Base-by-base conservation (phyloP, 441 rosid species). In the Omphalea diandra region DNA sequence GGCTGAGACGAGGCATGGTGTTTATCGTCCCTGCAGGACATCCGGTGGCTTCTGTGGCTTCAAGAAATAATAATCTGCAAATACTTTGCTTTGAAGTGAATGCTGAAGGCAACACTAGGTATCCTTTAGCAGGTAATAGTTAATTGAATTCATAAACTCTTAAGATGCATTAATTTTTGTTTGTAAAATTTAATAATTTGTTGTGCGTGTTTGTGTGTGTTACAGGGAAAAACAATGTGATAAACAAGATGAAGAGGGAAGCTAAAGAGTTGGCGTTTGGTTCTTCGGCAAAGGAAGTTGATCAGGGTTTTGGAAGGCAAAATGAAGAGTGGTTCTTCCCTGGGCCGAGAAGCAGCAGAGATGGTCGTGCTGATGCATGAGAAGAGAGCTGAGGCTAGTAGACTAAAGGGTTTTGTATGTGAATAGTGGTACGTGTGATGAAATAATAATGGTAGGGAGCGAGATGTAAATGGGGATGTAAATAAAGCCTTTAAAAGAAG, bases 41-140 rank as follows among this genome's bases (percentile, higher is more conserved):
- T 73, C 87, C 93, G 0, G 63, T 71, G 27, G 83, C 75, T 3
- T n/a, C 65, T 0, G 79, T 82, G 14, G 81, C 88, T 0, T 83
- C 88, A 0, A 12, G 31, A 14, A 77, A 68, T 26, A 73, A 24
- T 24, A 72, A 84, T 17, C 76, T 88, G 18, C 68, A 72, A 68
- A 17, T 84, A 3, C 32, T 79, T 2, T 83, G 83, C 75, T 88
- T 86, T 41, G 84, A 84, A 74, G 77, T 88, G 20, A 84, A 86
- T 7, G 84, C 76, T 0, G 38, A 72, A 56, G 75, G 71, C 80
- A 88, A 83, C 73, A 24, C 54, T 5, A 80, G 75, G 47, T 79
- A 77, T 61, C 63, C 75, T 18, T 83, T n/a, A n/a, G n/a, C n/a
- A n/a, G n/a, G n/a, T n/a, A n/a, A n/a, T n/a, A n/a, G n/a, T n/a